A percentile compares a stretch with the other conserved stretches of the same genome.
These are phyloP conservation scores for Flaveria robusta DNA, from an alignment of 129 eudicot genomes.

Conservation along the genomic window DNA sequence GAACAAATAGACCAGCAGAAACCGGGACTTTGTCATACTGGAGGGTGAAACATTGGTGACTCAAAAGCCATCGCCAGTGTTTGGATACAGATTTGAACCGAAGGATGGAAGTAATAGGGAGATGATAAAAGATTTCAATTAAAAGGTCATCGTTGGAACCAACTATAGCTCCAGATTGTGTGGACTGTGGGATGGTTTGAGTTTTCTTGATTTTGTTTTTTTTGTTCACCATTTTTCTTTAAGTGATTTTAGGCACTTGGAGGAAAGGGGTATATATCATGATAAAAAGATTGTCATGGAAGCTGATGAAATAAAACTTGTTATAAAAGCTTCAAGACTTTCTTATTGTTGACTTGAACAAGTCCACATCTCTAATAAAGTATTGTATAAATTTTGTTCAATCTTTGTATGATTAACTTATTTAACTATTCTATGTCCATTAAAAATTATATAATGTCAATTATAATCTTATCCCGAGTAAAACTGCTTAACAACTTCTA, in stretches of 20 bases:
- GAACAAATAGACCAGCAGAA: conserved; percentile 22
- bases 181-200: background rate
- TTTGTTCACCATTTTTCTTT: conserved; percentile 17
- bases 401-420: no score
- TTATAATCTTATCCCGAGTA: no score
- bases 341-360: background rate
- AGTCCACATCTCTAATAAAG: background rate
- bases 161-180: background rate
- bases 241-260: background rate
- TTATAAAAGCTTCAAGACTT: background rate
- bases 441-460: no score
- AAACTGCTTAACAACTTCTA: no score
- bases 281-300: background rate
- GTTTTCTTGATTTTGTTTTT: conserved; percentile 14
- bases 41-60: background rate
- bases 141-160: conserved; percentile 20
- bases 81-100: conserved; percentile 29
- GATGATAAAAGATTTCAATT: conserved; percentile 25
- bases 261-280: background rate
- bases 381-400: background rate
- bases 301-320: background rate
- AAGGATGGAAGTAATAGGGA: conserved; percentile 12
- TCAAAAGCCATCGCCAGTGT: conserved; percentile 28
- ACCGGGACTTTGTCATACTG: background rate
- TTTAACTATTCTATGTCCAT: no score